Evolutionary conservation across 2,329 filamentous ascomycete species (phyloP).

Genomic region (Hymenoscyphus salicellus): DNA sequence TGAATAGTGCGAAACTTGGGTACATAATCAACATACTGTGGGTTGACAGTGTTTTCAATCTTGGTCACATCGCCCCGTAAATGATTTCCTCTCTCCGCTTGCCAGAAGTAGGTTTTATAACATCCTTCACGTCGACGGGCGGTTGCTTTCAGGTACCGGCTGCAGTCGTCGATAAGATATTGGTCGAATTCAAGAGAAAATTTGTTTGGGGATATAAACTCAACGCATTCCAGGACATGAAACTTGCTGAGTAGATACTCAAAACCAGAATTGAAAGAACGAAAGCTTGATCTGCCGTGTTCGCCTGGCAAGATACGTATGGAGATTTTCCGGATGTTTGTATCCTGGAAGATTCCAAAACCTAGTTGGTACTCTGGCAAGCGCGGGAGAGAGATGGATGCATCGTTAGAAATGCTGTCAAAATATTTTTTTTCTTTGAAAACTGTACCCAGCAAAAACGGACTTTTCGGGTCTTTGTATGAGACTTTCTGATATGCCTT

Average conservation of each 20-base stretch:
- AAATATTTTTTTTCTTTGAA: background rate
- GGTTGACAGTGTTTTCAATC: background rate
- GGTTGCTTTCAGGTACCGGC: background rate
- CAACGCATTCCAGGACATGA: background rate
- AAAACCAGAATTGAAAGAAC: background rate
- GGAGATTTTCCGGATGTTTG: background rate
- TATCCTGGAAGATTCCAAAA: background rate
- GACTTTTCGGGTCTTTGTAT: no score
- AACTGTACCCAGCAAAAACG: background rate
- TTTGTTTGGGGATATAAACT: background rate
- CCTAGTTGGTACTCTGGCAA: background rate
- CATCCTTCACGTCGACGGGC: background rate
- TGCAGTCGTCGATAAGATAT: background rate
- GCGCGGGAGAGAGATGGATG: no score
- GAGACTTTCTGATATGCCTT: background rate
- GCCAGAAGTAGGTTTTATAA: conserved; percentile 4
- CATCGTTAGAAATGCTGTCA: no score
- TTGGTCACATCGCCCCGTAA: background rate
- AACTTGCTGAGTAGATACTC: background rate
- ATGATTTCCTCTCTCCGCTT: conserved; percentile 1
- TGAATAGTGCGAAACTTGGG: no score
- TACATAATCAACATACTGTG: no score
- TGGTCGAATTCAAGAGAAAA: background rate
- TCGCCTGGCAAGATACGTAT: no score
- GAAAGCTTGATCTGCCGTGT: no score